phyloP scores from a whole-genome alignment of 495 filamentous ascomycete species.

The Barbatosphaeria neglecta region DNA sequence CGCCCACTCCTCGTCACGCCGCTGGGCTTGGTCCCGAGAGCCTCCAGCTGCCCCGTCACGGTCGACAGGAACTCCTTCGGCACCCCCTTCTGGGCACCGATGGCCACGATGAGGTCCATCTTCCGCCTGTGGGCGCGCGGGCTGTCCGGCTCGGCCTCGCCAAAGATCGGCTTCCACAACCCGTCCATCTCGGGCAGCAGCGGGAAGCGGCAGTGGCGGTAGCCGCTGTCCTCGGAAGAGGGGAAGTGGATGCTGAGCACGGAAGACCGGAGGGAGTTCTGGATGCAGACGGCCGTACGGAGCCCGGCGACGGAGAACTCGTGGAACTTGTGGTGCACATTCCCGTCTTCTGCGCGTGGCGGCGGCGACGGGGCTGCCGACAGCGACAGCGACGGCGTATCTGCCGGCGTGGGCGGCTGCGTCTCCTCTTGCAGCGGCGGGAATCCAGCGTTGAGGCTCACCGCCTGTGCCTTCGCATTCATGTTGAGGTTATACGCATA shows the following conservation, averaged over 20 bases:
- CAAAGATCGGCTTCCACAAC: constrained; percentile 29
- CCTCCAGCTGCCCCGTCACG: constrained; percentile 26
- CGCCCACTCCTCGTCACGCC: constrained; percentile 26
- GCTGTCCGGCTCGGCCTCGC: constrained; percentile 12
- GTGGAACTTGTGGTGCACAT: constrained; percentile 20
- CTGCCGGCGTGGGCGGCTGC: constrained; percentile 12
- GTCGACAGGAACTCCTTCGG: constrained; percentile 19
- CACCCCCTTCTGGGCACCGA: constrained; percentile 28
- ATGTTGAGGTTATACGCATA: constrained; percentile 5
- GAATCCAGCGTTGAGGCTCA: not conserved
- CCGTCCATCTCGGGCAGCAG: constrained; percentile 23
- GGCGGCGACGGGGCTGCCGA: not conserved
- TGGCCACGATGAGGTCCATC: constrained; percentile 31
- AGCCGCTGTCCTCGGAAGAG: constrained; percentile 18
- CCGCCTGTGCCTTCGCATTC: not conserved
- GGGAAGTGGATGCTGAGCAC: constrained; percentile 25
- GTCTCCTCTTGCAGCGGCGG: not conserved
- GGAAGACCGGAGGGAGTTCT: constrained; percentile 30
- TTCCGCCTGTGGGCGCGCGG: constrained; percentile 11
- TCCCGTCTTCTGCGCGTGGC: not conserved
- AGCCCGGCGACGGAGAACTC: constrained; percentile 17
- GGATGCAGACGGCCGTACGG: constrained; percentile 27
- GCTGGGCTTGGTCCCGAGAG: constrained; percentile 23
- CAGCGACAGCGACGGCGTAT: constrained; percentile 4
- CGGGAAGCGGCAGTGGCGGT: constrained; percentile 23